These are phyloP conservation scores for Marchantia paleacea DNA, from an alignment of 225 moss, liverwort and hornwort species.

Conservation along the genomic window DNA sequence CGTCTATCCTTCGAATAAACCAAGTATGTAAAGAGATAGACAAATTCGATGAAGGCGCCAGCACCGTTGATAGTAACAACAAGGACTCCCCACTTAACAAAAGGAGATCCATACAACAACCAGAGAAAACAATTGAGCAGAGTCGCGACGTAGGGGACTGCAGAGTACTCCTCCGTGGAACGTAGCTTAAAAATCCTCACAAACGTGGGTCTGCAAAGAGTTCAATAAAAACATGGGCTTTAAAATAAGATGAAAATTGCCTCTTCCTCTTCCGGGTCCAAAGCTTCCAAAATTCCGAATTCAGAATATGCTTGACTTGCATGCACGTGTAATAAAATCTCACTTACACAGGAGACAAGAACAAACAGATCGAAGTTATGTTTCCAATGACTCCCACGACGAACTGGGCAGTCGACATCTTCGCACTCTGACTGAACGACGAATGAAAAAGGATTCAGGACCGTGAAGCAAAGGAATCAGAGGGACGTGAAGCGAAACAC, in stretches of 20 bases:
- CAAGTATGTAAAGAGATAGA: conserved; percentile 17
- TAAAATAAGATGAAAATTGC: neutral
- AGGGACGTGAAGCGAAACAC: too few relatives aligned
- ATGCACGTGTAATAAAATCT: neutral
- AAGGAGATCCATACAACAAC: conserved; percentile 34
- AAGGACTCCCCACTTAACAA: conserved; percentile 18
- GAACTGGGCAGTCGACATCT: neutral
- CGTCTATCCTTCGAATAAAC: neutral
- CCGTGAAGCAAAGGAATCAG: too few relatives aligned
- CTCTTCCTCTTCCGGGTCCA: neutral
- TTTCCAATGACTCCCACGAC: conserved; percentile 1
- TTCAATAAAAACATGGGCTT: too few relatives aligned
- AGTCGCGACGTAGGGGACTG: conserved; percentile 21
- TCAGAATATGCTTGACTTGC: too few relatives aligned
- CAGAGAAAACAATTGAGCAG: conserved; percentile 27
- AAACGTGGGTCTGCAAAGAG: conserved; percentile 27
- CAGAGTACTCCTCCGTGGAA: conserved; percentile 24
- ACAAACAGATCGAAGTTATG: neutral
- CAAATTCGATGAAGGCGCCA: conserved; percentile 19
- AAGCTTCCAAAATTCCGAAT: neutral
- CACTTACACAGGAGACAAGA: conserved; percentile 7
- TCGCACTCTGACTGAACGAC: neutral
- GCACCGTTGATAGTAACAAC: conserved; percentile 31
- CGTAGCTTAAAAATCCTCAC: conserved; percentile 19
- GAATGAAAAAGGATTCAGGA: too few relatives aligned